Evolutionary conservation across 225 moss, liverwort and hornwort species (phyloP), one percentile per base, ranked within the genome.

Genomic region (Anthoceros angustus): DNA sequence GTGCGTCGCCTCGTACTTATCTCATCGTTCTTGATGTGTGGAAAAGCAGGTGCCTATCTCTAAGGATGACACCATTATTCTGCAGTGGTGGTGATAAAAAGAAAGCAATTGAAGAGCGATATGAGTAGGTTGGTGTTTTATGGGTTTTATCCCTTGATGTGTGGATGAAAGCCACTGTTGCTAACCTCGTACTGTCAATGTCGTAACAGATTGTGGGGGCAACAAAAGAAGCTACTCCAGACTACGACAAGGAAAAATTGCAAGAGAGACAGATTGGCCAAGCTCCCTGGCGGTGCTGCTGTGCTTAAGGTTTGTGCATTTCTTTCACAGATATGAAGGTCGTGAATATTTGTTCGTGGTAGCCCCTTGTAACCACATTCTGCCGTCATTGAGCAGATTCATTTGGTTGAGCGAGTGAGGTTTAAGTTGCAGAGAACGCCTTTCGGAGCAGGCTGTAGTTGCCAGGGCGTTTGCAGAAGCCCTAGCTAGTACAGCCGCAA

Each of bases 361-460:
- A 40, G 15, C 24, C n/a, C n/a, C 61, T 43, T 68, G 67, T 25
- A 67, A 12, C 10, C 21, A 24, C 32, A 4, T 4, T 23, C 23
- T 68, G 45, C n/a, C 23, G 16, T 62, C 48, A 1, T 61, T 6
- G 63, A 66, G 25, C 74, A 93, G 93, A 94, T n/a, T n/a, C n/a
- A n/a, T n/a, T 94, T 67, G 90, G 93, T 48, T 90, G 93, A 66
- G 90, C 87, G 9, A 90, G 90, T 69, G 93, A 94, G 78, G 62
- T 87, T 49, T 90, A 94, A 72, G 87, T 94, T n/a, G 83, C 77
- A 66, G 93, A 94, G 80, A 94, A 87, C n/a, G n/a, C n/a, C n/a
- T n/a, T n/a, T n/a, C n/a, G n/a, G n/a, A n/a, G n/a, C n/a, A n/a
- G n/a, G n/a, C n/a, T n/a, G n/a, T n/a, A n/a, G n/a, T n/a, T n/a